Evolutionary conservation across 2,329 filamentous ascomycete species (phyloP).

Genomic region (Fusarium penzigii): DNA sequence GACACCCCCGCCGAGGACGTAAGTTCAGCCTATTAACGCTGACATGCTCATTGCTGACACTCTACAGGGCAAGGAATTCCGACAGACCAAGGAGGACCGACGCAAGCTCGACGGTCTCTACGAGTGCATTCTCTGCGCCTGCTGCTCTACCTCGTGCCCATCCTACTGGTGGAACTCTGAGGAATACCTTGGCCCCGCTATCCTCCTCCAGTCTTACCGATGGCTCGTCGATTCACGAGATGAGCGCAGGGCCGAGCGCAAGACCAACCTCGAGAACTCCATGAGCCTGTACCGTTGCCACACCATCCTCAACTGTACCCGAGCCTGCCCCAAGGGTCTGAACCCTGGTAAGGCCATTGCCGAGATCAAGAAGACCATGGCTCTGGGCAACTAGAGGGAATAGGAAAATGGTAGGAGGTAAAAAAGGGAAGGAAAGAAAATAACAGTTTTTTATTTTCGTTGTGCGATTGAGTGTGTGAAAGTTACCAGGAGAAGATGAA

Average conservation of each 20-base stretch:
- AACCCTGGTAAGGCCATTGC: conserved; percentile 96
- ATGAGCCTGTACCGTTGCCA: conserved; percentile 99
- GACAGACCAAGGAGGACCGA: conserved; percentile 87
- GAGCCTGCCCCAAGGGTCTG: conserved; percentile 96
- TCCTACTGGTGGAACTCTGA: conserved; percentile 99
- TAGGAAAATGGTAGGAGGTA: conserved; percentile 6
- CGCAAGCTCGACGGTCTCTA: conserved; percentile 97
- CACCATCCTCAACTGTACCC: conserved; percentile 98
- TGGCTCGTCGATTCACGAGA: conserved; percentile 97
- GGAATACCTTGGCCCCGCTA: conserved; percentile 95
- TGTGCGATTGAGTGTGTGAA: conserved; percentile 11
- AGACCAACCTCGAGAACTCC: conserved; percentile 91
- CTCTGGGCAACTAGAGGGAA: conserved; percentile 44
- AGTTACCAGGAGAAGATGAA: conserved; percentile 10
- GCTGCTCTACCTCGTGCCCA: conserved; percentile 98
- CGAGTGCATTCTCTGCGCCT: conserved; percentile 98
- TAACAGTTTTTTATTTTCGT: background rate
- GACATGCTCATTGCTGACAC: conserved; percentile 9
- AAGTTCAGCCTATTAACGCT: conserved; percentile 28
- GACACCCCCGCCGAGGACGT: conserved; percentile 82
- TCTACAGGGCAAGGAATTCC: conserved; percentile 81
- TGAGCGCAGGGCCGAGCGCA: conserved; percentile 83
- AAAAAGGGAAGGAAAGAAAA: too few relatives aligned
- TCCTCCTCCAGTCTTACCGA: conserved; percentile 95
- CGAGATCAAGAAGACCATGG: conserved; percentile 98